Conservation (phyloP, 78 protist species). For the Mastigamoeba balamuthi region DNA sequence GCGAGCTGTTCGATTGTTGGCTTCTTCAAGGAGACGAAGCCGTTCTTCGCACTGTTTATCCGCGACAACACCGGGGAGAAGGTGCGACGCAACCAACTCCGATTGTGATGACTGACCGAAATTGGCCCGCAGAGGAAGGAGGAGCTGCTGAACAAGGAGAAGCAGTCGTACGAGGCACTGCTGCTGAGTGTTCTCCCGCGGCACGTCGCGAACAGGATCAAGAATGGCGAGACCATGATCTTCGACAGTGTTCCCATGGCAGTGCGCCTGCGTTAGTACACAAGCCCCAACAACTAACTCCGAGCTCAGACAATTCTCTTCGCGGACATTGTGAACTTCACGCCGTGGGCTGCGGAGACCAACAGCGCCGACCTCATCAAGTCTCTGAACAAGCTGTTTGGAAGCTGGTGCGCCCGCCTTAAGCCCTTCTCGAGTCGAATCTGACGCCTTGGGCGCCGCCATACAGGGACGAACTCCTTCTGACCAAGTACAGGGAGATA, state of each 20-base stretch:
- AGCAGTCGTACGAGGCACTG: not conserved
- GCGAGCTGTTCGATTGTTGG: not conserved
- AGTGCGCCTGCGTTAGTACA: not conserved
- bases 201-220: not conserved
- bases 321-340: slow-evolving; percentile 17
- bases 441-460: not conserved
- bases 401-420: not conserved
- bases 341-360: not conserved
- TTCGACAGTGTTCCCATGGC: not conserved
- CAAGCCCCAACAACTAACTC: not conserved
- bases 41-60: not conserved
- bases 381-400: not conserved
- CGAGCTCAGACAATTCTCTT: not conserved
- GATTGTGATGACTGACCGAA: not conserved
- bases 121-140: not conserved
- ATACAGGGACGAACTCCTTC: not conserved
- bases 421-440: too few relatives aligned
- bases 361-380: not conserved
- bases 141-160: not conserved
- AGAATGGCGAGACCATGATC: not conserved
- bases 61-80: not conserved
- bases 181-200: not conserved
- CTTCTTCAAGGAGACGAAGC: not conserved
- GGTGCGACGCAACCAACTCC: not conserved
- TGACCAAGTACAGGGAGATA: not conserved